A percentile compares a stretch with the other conserved stretches of the same genome.
Evolutionary conservation across 805 yeast species (phyloP).

Genomic region (Wickerhamiella vanderwaltii): DNA sequence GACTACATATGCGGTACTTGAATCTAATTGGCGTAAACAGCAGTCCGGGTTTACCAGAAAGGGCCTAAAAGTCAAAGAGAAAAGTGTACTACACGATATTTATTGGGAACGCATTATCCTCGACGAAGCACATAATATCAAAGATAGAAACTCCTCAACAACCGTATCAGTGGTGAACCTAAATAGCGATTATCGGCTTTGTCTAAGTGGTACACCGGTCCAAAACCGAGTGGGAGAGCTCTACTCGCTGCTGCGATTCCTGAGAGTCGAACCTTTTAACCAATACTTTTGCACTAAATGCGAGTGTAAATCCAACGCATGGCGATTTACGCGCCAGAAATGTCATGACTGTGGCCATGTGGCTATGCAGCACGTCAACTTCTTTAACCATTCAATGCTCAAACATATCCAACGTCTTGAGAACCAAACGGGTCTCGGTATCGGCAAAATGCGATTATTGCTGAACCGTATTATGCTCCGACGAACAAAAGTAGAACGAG

Average conservation of each 20-base stretch:
- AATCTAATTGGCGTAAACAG: conserved; percentile 74
- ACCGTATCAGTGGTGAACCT: conserved; percentile 80
- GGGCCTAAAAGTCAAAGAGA: conserved; percentile 56
- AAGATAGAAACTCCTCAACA: conserved; percentile 86
- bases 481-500: conserved; percentile 89
- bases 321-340: conserved; percentile 78
- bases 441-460: conserved; percentile 60
- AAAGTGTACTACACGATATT: conserved; percentile 59
- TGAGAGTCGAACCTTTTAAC: conserved; percentile 76
- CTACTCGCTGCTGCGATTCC: conserved; percentile 78
- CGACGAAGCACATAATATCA: conserved; percentile 97
- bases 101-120: conserved; percentile 74
- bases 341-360: conserved; percentile 84
- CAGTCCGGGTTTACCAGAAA: conserved; percentile 71
- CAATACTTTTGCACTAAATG: conserved; percentile 89
- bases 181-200: conserved; percentile 67
- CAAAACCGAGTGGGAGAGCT: conserved; percentile 95
- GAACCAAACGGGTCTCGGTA: conserved; percentile 70
- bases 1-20: conserved; percentile 88
- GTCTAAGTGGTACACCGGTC: conserved; percentile 90
- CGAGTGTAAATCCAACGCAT: conserved; percentile 65
- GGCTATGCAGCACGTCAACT: conserved; percentile 90
- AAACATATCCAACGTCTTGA: conserved; percentile 80
- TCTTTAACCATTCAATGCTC: conserved; percentile 89
- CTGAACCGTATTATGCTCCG: conserved; percentile 78